Base-by-base conservation (phyloP, 495 filamentous ascomycete species). In the Melanomma pulvis-pyrius region DNA sequence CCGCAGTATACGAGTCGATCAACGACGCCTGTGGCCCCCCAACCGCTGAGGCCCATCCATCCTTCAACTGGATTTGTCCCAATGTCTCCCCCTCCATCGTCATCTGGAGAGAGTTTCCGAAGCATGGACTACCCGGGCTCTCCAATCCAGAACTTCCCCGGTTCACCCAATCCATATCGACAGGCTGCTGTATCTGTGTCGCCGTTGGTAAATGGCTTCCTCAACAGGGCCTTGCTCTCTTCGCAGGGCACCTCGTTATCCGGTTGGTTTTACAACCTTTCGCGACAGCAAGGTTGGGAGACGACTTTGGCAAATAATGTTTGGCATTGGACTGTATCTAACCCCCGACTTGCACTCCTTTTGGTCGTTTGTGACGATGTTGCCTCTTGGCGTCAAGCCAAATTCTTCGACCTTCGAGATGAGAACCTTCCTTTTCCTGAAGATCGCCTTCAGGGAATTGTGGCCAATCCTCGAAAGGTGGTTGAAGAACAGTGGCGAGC, bases 331-430 rank as follows among this genome's bases (percentile, higher is more conserved):
- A 57, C 70, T 48, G 48, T 73, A 1, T 68, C 64, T 8, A 73
- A 75, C 46, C 71, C 68, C 0, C 62, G 66, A 32, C 54, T 55
- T 13, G 71, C 73, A 2, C 47, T 74, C 44, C 56, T 75, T 22
- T 55, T 75, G 17, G 41, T 70, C 6, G 28, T 69, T 7, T 75
- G 71, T 39, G 63, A 73, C 30, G 73, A 75, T 39, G 48, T 75
- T 2, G 39, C 62, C 2, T 58, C 71, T 6, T 73, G 71, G 65
- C 64, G 56, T 26, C 53, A 58, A 48, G 73, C 73, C 13, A 58
- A 41, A 0, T 68, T 75, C 49, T 75, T 59, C 28, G 65, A 67
- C 17, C 63, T 75, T 22, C 49, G 59, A 39, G 73, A 75, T 41
- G 60, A 62, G 24, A 69, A 68, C 17, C 46, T 75, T 19, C 73